Percentiles rank a stretch among this genome's conserved stretches.
These are phyloP conservation scores for Geotrichum reessii DNA, from an alignment of 1,139 yeast species.

Conservation along the genomic window DNA sequence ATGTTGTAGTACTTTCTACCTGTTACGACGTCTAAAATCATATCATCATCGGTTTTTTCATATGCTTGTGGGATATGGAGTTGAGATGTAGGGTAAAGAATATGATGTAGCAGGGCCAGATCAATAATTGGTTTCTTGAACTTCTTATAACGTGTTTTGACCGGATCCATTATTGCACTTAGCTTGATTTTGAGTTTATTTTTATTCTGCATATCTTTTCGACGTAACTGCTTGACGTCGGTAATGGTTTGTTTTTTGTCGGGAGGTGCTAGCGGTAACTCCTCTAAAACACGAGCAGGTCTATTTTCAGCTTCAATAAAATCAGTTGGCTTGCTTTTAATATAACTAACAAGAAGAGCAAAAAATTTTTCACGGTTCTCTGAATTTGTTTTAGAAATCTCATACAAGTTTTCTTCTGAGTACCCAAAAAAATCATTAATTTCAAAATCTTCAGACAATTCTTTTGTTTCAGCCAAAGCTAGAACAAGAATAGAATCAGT, in stretches of 20 bases:
- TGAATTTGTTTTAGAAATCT: constrained; percentile 42
- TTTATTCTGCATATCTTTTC: constrained; percentile 73
- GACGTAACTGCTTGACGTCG: constrained; percentile 50
- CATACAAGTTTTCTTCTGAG: constrained; percentile 44
- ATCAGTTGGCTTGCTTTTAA: constrained; percentile 59
- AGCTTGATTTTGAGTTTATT: constrained; percentile 78
- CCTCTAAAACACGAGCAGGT: constrained; percentile 38
- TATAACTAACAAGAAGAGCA: constrained; percentile 47
- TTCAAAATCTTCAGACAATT: constrained; percentile 35
- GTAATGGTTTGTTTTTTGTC: constrained; percentile 25
- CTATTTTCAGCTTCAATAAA: constrained; percentile 39
- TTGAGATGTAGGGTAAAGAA: constrained; percentile 54
- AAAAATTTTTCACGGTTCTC: constrained; percentile 54
- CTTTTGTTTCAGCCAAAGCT: constrained; percentile 51
- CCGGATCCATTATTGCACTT: constrained; percentile 82
- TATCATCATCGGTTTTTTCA: constrained; percentile 56
- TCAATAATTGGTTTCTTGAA: constrained; percentile 89
- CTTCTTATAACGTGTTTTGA: constrained; percentile 78
- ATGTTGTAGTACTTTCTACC: constrained; percentile 74
- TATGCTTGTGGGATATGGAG: constrained; percentile 41
- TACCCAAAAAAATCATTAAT: constrained; percentile 50
- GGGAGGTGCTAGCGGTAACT: constrained; percentile 41
- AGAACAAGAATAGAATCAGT: constrained; percentile 72
- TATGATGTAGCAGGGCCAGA: constrained; percentile 62
- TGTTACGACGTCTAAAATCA: constrained; percentile 72